A percentile compares a stretch with the other conserved stretches of the same genome.
phyloP scores from a whole-genome alignment of 306 rosid species.

The Inga oerstediana region DNA sequence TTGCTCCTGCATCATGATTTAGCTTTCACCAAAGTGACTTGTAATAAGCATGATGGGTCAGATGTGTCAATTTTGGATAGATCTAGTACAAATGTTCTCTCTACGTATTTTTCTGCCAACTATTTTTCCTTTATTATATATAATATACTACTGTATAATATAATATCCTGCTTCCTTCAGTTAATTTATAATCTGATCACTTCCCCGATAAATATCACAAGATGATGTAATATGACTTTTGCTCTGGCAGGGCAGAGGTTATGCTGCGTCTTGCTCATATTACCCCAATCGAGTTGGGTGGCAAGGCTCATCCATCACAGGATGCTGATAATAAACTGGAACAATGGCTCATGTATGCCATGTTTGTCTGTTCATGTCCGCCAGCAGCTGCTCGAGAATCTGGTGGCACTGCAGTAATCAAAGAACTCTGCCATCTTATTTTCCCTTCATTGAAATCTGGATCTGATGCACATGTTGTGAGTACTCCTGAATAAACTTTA shows the following conservation, averaged over 20 bases:
- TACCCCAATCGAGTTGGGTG: constrained; percentile 95
- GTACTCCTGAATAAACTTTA: constrained; percentile 40
- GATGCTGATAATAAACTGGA: constrained; percentile 95
- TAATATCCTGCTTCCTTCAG: constrained; percentile 9
- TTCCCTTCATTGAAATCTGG: constrained; percentile 94
- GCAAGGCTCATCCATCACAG: constrained; percentile 91
- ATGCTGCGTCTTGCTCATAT: constrained; percentile 91
- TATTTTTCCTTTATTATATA: neutral
- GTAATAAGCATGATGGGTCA: neutral
- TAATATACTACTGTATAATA: too few relatives aligned
- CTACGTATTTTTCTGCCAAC: neutral
- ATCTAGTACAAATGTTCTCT: neutral
- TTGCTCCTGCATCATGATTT: neutral
- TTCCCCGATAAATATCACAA: neutral
- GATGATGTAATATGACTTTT: constrained; percentile 31
- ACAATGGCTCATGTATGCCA: constrained; percentile 98
- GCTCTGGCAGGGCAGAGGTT: constrained; percentile 78
- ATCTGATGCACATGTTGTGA: constrained; percentile 84
- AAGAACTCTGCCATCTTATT: constrained; percentile 89
- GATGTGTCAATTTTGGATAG: neutral
- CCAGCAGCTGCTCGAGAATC: constrained; percentile 71
- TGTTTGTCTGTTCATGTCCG: constrained; percentile 96
- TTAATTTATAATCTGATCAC: constrained; percentile 8
- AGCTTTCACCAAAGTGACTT: neutral
- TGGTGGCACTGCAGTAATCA: constrained; percentile 61